Evolutionary conservation across 805 yeast genomes (phyloP), one percentile per base, ranked within the genome.

Genomic region (Pichia kluyveri): DNA sequence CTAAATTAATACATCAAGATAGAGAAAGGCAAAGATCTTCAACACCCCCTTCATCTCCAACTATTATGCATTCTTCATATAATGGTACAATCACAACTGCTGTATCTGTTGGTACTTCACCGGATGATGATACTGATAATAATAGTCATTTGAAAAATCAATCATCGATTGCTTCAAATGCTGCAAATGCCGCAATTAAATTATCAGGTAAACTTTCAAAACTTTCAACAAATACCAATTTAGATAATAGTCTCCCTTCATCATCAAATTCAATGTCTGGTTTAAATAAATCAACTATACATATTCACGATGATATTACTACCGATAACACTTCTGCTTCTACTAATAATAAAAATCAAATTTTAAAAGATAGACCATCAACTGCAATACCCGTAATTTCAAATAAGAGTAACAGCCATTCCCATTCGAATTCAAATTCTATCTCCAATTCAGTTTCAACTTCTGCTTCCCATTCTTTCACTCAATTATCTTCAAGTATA

Each of bases 401-500:
- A 34, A 34, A 34, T 34, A 34, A 34, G 12, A 34, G 17, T 34
- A 34, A 12, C 32, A 10, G 3, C 7, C 10, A 30, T 30, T 30
- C 8, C n/a, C 37, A 34, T 14, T 34, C 17, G 4, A 9, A 34
- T 34, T 34, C 37, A 12, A 12, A 34, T 34, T 34, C 37, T 8
- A 12, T 10, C 9, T 38, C 28, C 17, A 41, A 42, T 31, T 43
- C 54, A 2, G 45, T 46, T 5, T 30, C 47, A 17, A 36, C 46
- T 4, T 48, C 50, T 11, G 43, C 50, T 5, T 17, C 41, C 10
- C 19, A 60, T 38, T 60, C 67, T 23, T 57, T 59, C 17, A 57
- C 66, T 19, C 82, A 69, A 45, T 68, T 82, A 54, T 76, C 85
- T 6, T 69, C 79, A 26, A 71, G 79, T 38, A 82, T 83, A 44